A percentile compares a stretch with the other conserved stretches of the same genome.
Conservation (phyloP, 495 filamentous ascomycete species). For the Xylaria curta region DNA sequence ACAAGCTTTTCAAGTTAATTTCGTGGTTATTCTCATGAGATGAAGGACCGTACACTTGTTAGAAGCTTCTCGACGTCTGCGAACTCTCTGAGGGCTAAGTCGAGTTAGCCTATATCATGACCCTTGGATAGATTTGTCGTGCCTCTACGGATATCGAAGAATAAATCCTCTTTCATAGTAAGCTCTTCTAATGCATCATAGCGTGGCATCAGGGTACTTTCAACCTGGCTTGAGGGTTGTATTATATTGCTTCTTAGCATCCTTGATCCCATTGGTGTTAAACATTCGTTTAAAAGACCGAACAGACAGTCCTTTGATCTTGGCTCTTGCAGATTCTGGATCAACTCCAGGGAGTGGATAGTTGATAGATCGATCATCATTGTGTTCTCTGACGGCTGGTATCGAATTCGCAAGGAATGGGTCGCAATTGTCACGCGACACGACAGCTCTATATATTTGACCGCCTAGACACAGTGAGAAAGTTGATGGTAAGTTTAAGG, state of each 20-base stretch:
- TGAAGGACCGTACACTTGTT: constrained; percentile 55
- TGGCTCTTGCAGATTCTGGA: constrained; percentile 80
- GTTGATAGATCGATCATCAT: constrained; percentile 95
- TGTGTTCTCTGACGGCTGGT: constrained; percentile 85
- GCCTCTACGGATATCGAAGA: constrained; percentile 75
- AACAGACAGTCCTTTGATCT: constrained; percentile 82
- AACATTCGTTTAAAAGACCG: constrained; percentile 81
- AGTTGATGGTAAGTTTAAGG: not conserved
- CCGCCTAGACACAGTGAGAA: constrained; percentile 56
- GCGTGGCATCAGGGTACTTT: constrained; percentile 64
- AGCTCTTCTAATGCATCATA: constrained; percentile 88
- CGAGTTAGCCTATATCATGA: constrained; percentile 25
- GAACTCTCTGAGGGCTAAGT: constrained; percentile 71
- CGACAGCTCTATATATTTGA: constrained; percentile 81
- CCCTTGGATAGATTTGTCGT: constrained; percentile 21
- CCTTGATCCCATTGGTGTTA: constrained; percentile 86
- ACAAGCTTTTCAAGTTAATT: constrained; percentile 44
- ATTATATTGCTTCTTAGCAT: constrained; percentile 81
- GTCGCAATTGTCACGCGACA: constrained; percentile 66
- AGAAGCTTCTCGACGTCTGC: constrained; percentile 73
- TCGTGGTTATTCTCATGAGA: constrained; percentile 21
- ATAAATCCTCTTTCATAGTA: constrained; percentile 84
- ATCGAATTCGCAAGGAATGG: constrained; percentile 84
- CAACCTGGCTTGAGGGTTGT: constrained; percentile 81
- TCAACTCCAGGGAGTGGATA: constrained; percentile 82